These are phyloP conservation scores for Starmerella roubikii DNA, from an alignment of 805 yeast species.

Conservation along the genomic window DNA sequence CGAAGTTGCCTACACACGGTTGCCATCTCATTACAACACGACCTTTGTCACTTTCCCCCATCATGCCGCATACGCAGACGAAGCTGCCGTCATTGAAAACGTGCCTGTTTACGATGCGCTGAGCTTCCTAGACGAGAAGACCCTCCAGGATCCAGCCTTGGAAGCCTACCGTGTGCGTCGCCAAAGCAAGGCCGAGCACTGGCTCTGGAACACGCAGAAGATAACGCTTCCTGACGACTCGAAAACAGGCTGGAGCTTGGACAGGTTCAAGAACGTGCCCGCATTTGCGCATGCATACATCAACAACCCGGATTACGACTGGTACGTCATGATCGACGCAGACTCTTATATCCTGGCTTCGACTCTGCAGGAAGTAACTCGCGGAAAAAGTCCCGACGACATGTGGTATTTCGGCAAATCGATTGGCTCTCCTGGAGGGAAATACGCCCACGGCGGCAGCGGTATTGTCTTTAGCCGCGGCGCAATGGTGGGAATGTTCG, in stretches of 20 bases:
- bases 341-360: constrained; percentile 26
- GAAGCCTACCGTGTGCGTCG: constrained; percentile 22
- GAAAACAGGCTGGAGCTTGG: constrained; percentile 26
- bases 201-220: constrained; percentile 15
- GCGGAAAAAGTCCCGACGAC: constrained; percentile 21
- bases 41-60: constrained; percentile 25
- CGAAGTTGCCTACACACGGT: constrained; percentile 25
- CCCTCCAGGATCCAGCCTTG: constrained; percentile 14
- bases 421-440: constrained; percentile 8
- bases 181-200: constrained; percentile 18
- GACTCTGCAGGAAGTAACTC: constrained; percentile 20
- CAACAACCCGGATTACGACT: constrained; percentile 21
- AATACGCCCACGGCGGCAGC: constrained; percentile 30
- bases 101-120: constrained; percentile 25
- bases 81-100: constrained; percentile 24
- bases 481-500: constrained; percentile 23
- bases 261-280: constrained; percentile 29
- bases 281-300: constrained; percentile 28
- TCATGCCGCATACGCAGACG: constrained; percentile 28
- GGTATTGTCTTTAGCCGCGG: constrained; percentile 27
- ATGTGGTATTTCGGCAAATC: constrained; percentile 25
- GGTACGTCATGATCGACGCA: constrained; percentile 30
- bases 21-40: constrained; percentile 28
- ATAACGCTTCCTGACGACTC: constrained; percentile 9
- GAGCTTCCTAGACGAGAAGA: constrained; percentile 18